Conservation (phyloP, 2,329 filamentous ascomycete species). For the Teratosphaeria nubilosa region DNA sequence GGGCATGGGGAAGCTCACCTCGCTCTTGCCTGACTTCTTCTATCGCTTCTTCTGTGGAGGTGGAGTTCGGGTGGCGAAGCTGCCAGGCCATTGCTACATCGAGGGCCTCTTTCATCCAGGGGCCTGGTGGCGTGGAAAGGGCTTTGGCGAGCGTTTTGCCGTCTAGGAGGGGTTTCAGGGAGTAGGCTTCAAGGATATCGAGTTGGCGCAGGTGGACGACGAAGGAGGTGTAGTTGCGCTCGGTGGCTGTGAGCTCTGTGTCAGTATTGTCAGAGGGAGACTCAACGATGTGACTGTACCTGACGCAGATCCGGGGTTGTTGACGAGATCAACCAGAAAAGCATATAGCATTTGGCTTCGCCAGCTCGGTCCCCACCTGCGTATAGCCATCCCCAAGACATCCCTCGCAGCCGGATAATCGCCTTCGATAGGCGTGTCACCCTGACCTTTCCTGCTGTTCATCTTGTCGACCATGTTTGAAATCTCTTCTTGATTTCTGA, state of each 20-base stretch:
- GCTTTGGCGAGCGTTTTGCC: constrained; percentile 62
- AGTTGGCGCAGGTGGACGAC: constrained; percentile 41
- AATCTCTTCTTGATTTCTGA: constrained; percentile 56
- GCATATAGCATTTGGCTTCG: constrained; percentile 59
- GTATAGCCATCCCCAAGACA: constrained; percentile 62
- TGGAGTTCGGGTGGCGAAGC: constrained; percentile 61
- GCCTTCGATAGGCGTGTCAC: constrained; percentile 35
- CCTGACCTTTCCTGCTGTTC: constrained; percentile 38
- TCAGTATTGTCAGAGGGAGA: constrained; percentile 2
- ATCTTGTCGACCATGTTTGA: constrained; percentile 45
- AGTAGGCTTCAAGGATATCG: constrained; percentile 41
- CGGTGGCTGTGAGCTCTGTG: constrained; percentile 28
- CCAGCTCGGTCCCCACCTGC: constrained; percentile 65
- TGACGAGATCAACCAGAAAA: constrained; percentile 52
- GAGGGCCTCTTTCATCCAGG: constrained; percentile 74
- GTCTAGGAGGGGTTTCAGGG: constrained; percentile 49
- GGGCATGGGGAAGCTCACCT: constrained; percentile 41
- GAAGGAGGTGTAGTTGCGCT: constrained; percentile 44
- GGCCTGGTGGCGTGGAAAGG: constrained; percentile 58
- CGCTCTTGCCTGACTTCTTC: constrained; percentile 30
- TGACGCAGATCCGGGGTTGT: constrained; percentile 28
- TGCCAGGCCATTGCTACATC: constrained; percentile 83
- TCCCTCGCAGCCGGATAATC: constrained; percentile 45
- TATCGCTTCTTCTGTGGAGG: constrained; percentile 43
- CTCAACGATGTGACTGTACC: constrained; percentile 28